Evolutionary conservation across 2,329 filamentous ascomycete species (phyloP), one percentile per base, ranked within the genome.

Genomic region (Curvularia sp.): DNA sequence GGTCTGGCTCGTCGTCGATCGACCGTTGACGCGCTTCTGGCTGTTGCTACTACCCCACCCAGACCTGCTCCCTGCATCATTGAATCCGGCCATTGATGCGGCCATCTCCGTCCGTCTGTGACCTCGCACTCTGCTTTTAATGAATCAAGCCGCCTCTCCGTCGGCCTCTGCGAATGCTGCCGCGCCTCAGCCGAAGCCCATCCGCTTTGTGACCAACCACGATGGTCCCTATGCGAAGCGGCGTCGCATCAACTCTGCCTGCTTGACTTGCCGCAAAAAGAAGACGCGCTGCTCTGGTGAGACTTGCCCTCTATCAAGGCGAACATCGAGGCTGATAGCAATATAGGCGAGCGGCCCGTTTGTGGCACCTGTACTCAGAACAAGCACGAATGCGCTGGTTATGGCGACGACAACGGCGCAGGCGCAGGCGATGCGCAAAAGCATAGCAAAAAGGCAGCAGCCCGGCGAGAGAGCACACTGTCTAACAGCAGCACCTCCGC

Each of bases 201-300:
- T 79, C 58, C 75, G 76, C 62, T 79, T 79, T 67, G 74, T 79
- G 52, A 77, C 74, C 38, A 79, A 79, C 70, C 72, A 77, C 59
- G 76, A 77, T 53, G 76, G 75, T 12, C 77, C 77, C 50, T 78
- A 79, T 60, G 76, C 76, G 36, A 79, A 79, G 71, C 68, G 77
- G 30, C 68, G 77, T 47, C 71, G 77, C 57, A 78, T 79, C 64
- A 78, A 77, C 61, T 74, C 75, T 38, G 77, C 77, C 10, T 83
- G 81, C 57, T 57, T 82, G 66, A 82, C 80, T 19, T 83, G 81
- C 63, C 74, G 81, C 8, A 78, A 78, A 64, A 79, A 81, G 60
- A 83, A 83, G 74, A 82, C 81, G 59, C 79, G 80, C 43, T 83
- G 81, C 60, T 80, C 78, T 15, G 79, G 80, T 68, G 69, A 19